A percentile compares a stretch with the other conserved stretches of the same genome.
phyloP scores from a whole-genome alignment of 352 stramenopile genomes.

The Saprolegnia parasitica region DNA sequence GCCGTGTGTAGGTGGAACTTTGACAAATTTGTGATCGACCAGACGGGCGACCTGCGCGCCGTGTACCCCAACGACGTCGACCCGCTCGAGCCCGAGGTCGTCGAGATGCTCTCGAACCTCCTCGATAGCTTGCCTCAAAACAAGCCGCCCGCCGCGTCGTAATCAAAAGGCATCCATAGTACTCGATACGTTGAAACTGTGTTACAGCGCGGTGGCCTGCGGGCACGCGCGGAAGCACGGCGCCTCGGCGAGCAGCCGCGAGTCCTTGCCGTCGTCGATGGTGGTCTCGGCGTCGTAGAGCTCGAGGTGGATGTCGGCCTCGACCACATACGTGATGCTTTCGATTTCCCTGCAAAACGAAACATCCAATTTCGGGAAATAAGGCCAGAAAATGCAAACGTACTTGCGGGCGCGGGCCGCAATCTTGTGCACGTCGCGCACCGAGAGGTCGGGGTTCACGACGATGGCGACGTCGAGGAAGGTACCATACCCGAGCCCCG shows the following conservation, averaged over 20 bases:
- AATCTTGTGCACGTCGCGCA: slow-evolving; percentile 64
- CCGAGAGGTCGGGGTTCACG: slow-evolving; percentile 65
- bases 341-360: slow-evolving; percentile 56
- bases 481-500: slow-evolving; percentile 44
- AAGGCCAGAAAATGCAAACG: background rate
- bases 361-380: background rate
- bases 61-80: slow-evolving; percentile 74
- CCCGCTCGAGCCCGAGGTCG: slow-evolving; percentile 50
- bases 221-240: background rate
- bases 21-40: slow-evolving; percentile 75
- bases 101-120: slow-evolving; percentile 60
- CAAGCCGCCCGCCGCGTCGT: background rate
- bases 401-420: slow-evolving; percentile 70
- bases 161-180: background rate
- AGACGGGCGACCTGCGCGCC: slow-evolving; percentile 50
- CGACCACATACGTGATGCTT: slow-evolving; percentile 64
- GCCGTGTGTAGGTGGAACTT: slow-evolving; percentile 55
- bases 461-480: slow-evolving; percentile 77
- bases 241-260: background rate
- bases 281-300: slow-evolving; percentile 50
- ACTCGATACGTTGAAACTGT: no score
- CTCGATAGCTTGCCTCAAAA: slow-evolving; percentile 41
- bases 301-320: slow-evolving; percentile 81
- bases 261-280: background rate
- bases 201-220: background rate